Percentiles rank a stretch among this genome's conserved stretches.
Conservation (phyloP, 495 filamentous ascomycete genomes). For the Penicillium steckii region DNA sequence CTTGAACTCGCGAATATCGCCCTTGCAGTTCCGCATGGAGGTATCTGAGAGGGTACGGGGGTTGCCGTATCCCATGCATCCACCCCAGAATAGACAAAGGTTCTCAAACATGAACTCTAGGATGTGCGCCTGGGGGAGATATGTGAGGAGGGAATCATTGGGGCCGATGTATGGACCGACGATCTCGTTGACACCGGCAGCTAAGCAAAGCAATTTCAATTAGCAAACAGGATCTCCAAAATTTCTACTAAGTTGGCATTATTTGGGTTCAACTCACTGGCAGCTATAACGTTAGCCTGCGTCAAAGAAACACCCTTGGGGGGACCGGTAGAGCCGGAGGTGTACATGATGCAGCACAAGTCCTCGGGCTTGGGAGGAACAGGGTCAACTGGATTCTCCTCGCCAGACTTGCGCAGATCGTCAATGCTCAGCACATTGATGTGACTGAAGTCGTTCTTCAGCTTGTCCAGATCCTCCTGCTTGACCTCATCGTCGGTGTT, state of each 20-base stretch:
- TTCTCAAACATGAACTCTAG: constrained; percentile 98
- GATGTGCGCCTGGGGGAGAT: constrained; percentile 92
- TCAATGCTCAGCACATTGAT: constrained; percentile 81
- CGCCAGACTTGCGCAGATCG: constrained; percentile 77
- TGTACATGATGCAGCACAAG: constrained; percentile 99
- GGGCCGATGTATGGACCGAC: constrained; percentile 82
- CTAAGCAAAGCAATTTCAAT: constrained; percentile 37
- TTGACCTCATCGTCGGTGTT: constrained; percentile 77
- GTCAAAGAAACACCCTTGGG: constrained; percentile 94
- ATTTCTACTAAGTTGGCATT: background rate
- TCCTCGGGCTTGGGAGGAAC: constrained; percentile 81
- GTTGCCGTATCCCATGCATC: constrained; percentile 96
- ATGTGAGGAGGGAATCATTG: constrained; percentile 85
- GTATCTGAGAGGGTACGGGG: constrained; percentile 87
- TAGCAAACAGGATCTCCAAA: background rate
- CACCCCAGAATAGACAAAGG: constrained; percentile 87
- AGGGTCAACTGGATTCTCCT: constrained; percentile 78
- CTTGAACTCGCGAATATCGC: constrained; percentile 91
- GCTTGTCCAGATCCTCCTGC: constrained; percentile 72
- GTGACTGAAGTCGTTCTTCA: constrained; percentile 68
- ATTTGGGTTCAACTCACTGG: constrained; percentile 55
- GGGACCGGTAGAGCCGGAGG: constrained; percentile 93
- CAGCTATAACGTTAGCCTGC: constrained; percentile 85
- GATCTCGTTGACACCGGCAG: constrained; percentile 84
- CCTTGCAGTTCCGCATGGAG: constrained; percentile 89